Evolutionary conservation across 179 eudicot species (phyloP).

Genomic region (Sideroxylon spinosum): DNA sequence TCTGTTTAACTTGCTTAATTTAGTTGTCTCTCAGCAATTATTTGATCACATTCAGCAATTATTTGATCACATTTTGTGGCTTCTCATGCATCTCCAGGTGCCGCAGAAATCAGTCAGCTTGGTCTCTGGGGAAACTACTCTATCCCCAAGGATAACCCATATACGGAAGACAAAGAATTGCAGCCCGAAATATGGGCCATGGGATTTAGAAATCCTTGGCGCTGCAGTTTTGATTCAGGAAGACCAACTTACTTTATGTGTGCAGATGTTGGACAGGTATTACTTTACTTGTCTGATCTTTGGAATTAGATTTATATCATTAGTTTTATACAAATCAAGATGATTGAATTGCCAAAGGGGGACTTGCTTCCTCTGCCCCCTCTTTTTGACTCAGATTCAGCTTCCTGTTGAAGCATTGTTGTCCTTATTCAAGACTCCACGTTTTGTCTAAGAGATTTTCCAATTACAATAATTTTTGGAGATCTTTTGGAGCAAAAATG

Average conservation of each 20-base stretch:
- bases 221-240: conserved; percentile 79
- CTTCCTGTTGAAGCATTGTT: neutral
- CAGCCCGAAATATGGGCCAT: conserved; percentile 81
- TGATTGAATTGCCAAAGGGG: neutral
- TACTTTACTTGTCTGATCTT: neutral
- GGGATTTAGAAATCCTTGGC: conserved; percentile 84
- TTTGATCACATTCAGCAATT: neutral
- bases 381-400: neutral
- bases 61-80: neutral
- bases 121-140: conserved; percentile 85
- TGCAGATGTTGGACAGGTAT: conserved; percentile 80
- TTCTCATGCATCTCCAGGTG: conserved; percentile 38
- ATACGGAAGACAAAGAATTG: conserved; percentile 44
- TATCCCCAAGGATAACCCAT: conserved; percentile 84
- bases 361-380: neutral
- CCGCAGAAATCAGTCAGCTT: conserved; percentile 36
- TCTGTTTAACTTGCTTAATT: neutral
- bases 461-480: neutral
- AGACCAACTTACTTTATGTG: conserved; percentile 82
- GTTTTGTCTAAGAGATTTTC: neutral
- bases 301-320: neutral
- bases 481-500: neutral
- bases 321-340: neutral
- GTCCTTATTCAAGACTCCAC: neutral
- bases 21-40: neutral